phyloP scores from a whole-genome alignment of 768 basidiomycete genomes.

The Tricholoma matsutake region DNA sequence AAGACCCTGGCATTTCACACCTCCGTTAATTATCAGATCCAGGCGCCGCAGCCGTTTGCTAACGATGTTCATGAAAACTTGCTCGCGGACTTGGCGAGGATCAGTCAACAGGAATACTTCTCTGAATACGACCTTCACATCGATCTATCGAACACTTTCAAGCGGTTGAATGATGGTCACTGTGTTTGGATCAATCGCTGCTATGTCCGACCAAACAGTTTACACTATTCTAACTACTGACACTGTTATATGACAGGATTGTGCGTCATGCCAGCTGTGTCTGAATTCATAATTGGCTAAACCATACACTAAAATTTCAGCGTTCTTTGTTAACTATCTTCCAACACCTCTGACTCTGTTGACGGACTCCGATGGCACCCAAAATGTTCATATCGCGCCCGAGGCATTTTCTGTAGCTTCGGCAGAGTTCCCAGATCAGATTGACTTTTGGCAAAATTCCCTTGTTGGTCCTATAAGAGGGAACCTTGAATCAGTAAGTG shows the following conservation, averaged over 20 bases:
- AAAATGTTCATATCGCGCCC: conserved; percentile 50
- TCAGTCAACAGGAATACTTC: conserved; percentile 38
- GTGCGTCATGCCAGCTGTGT: conserved; percentile 7
- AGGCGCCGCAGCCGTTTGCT: conserved; percentile 50
- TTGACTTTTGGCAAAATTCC: conserved; percentile 53
- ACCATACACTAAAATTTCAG: conserved; percentile 17
- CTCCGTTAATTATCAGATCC: conserved; percentile 57
- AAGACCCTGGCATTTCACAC: conserved; percentile 61
- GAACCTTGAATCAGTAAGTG: conserved; percentile 40
- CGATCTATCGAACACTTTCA: conserved; percentile 50
- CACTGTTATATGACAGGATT: conserved; percentile 14
- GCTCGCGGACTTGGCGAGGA: conserved; percentile 45
- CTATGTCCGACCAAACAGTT: conserved; percentile 42
- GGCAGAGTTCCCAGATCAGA: conserved; percentile 47
- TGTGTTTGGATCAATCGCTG: conserved; percentile 54
- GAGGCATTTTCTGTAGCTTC: conserved; percentile 51
- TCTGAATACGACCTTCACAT: conserved; percentile 57
- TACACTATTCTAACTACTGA: not conserved
- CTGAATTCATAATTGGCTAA: not conserved
- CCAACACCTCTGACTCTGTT: conserved; percentile 48
- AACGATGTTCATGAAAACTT: conserved; percentile 58
- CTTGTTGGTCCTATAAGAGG: conserved; percentile 46
- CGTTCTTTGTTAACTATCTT: conserved; percentile 44
- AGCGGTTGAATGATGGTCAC: conserved; percentile 57
- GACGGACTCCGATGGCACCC: conserved; percentile 41